Conservation (phyloP, 2,329 filamentous ascomycete genomes). For the Canariomyces notabilis region DNA sequence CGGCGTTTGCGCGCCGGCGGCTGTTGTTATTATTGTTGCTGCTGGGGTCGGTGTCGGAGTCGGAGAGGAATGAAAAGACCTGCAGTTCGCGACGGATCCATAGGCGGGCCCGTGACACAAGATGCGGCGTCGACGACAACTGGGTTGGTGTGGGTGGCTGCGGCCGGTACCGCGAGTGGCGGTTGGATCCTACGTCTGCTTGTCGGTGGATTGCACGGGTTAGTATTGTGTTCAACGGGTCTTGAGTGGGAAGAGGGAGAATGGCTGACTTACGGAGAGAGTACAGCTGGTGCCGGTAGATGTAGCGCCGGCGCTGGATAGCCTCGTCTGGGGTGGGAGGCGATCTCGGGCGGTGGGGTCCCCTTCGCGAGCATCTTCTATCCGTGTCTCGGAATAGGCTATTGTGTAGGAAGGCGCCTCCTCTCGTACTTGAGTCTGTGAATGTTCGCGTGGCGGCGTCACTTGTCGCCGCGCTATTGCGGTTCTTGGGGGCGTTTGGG, state of each 20-base stretch:
- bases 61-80: constrained; percentile 68
- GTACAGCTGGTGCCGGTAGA: constrained; percentile 70
- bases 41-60: constrained; percentile 22
- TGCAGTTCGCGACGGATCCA: constrained; percentile 81
- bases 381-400: constrained; percentile 3
- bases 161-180: constrained; percentile 62
- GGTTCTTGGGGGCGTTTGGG: constrained; percentile 18
- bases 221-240: background rate
- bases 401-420: constrained; percentile 5
- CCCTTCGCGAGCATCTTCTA: background rate
- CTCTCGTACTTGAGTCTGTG: constrained; percentile 5
- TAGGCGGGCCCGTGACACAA: constrained; percentile 70
- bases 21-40: constrained; percentile 2
- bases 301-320: constrained; percentile 57
- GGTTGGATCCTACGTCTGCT: constrained; percentile 70
- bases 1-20: constrained; percentile 57
- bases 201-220: background rate
- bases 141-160: constrained; percentile 58
- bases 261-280: constrained; percentile 48
- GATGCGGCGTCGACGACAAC: constrained; percentile 58
- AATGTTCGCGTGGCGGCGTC: background rate
- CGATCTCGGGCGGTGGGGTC: constrained; percentile 19
- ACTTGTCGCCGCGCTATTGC: background rate
- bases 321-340: constrained; percentile 29
- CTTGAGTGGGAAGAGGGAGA: background rate